These are phyloP conservation scores for Phytophthora uliginosa DNA, from an alignment of 352 stramenopile genomes.

Conservation along the genomic window DNA sequence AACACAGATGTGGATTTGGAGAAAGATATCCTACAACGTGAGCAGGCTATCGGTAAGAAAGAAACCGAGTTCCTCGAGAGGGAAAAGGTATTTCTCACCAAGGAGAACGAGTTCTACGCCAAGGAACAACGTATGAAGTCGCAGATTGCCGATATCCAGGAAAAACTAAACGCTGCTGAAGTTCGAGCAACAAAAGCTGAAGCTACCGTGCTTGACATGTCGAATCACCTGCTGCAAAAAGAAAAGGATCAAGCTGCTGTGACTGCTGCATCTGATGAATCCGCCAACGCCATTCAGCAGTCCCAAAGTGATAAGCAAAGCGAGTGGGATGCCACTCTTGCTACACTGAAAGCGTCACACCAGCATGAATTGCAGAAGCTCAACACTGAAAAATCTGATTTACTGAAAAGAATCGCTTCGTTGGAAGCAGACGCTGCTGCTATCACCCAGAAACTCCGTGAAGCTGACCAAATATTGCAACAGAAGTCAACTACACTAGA, in stretches of 20 bases:
- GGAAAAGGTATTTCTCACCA: conserved; percentile 46
- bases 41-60: conserved; percentile 42
- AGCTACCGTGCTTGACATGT: conserved; percentile 35
- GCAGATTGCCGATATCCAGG: conserved; percentile 41
- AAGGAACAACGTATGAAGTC: conserved; percentile 43
- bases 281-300: conserved; percentile 8
- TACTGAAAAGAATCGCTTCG: conserved; percentile 16
- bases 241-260: conserved; percentile 34
- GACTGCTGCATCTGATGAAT: conserved; percentile 10
- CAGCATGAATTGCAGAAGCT: conserved; percentile 28
- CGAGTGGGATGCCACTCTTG: conserved; percentile 26
- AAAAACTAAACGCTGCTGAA: conserved; percentile 31
- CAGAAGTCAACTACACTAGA: conserved; percentile 21
- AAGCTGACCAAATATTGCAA: conserved; percentile 28
- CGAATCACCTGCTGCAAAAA: conserved; percentile 36
- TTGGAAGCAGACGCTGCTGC: conserved; percentile 20
- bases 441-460: conserved; percentile 7
- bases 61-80: conserved; percentile 45
- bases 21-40: conserved; percentile 54
- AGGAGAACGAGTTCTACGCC: conserved; percentile 47
- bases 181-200: conserved; percentile 38
- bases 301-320: conserved; percentile 23
- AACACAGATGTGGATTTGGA: conserved; percentile 73
- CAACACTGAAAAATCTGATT: conserved; percentile 19
- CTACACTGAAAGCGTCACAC: conserved; percentile 18